Evolutionary conservation across 108 stramenopile species (phyloP), one percentile per base, ranked within the genome.

Genomic region (Nitzschia inconspicua): DNA sequence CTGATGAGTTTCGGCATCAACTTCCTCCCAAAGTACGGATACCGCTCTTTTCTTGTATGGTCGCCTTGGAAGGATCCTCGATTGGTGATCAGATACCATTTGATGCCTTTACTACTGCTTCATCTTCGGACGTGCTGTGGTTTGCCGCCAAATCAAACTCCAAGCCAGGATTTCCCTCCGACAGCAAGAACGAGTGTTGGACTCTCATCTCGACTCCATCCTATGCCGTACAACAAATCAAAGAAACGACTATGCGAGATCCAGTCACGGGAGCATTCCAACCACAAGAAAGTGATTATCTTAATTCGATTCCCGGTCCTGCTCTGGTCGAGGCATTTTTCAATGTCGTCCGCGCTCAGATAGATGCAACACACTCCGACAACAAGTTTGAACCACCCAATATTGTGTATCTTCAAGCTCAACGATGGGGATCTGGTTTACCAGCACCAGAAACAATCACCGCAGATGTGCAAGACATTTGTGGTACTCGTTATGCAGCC

Each of bases 241-340:
- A 51, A 27, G 66, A 76, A 49, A 74, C 75, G 13, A 75, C 80
- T 6, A 82, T 85, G 84, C 77, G 76, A 65, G 84, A 85, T 67
- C 55, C 51, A 18, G 59, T 56, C 26, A 82, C 84, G 0, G 84
- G 84, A 3, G 78, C 56, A 28, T 85, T 85, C 47, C 52, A 68
- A 3, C 84, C 80, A 4, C 84, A 85, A 47, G 60, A 66, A 29
- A 47, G 42, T 29, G 60, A 66, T 8, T 85, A 85, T 35, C 47
- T 85, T 22, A 73, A 64, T 0, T 60, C 65, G 13, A 65, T 79
- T 34, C 77, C 80, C 31, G 84, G 84, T 16, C 75, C 77, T 30
- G 11, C 37, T 14, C 44, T 85, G 24, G 26, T 22, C 6, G 20
- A 63, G 9, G 75, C 75, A 4, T 85, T 85, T 70, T 51, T 42